Percentiles rank a stretch among this genome's conserved stretches.
Evolutionary conservation across 179 eudicot species (phyloP).

Genomic region (Beta corolliflora): DNA sequence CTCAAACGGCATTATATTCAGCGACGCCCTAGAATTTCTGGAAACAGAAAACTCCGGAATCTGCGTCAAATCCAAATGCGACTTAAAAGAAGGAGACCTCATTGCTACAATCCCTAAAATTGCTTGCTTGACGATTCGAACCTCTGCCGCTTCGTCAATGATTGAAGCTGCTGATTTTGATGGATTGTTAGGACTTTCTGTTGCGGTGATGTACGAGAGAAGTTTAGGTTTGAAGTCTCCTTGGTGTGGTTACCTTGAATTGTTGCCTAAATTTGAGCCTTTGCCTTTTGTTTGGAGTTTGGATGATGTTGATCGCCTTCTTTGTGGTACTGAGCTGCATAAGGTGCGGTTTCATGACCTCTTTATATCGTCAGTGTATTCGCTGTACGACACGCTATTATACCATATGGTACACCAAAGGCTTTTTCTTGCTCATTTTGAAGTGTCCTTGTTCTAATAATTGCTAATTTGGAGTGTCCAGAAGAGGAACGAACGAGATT

Average conservation of each 20-base stretch:
- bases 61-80: constrained; percentile 50
- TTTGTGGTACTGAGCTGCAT: constrained; percentile 85
- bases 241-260: constrained; percentile 74
- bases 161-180: constrained; percentile 60
- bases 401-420: no score
- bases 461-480: no score
- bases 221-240: constrained; percentile 63
- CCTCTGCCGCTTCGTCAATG: constrained; percentile 52
- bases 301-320: constrained; percentile 60
- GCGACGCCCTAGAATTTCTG: constrained; percentile 56
- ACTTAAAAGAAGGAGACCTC: constrained; percentile 61
- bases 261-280: constrained; percentile 55
- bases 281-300: constrained; percentile 79
- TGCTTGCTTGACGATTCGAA: constrained; percentile 68
- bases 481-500: no score
- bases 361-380: no score
- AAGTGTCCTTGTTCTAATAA: no score
- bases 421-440: no score
- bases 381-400: no score
- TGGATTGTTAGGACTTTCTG: constrained; percentile 58
- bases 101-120: constrained; percentile 77
- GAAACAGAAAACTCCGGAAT: constrained; percentile 37
- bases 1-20: constrained; percentile 44
- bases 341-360: constrained; percentile 42
- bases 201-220: constrained; percentile 85